Evolutionary conservation across 352 stramenopile species (phyloP).

Genomic region (Phytophthora macrochlamydospora): DNA sequence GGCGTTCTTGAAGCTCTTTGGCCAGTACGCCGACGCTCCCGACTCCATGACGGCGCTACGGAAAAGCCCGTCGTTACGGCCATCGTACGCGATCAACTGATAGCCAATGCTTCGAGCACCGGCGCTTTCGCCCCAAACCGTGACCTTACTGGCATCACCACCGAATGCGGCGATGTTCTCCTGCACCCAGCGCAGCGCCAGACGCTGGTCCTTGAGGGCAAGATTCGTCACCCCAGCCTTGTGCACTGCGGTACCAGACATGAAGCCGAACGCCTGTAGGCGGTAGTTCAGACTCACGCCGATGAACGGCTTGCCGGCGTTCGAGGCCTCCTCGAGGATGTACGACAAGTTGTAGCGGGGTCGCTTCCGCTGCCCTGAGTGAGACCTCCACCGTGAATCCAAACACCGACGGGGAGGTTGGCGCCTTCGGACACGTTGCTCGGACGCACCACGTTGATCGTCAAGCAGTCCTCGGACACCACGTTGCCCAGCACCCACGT

Average conservation of each 20-base stretch:
- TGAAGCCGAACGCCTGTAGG: conserved; percentile 39
- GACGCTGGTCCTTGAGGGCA: conserved; percentile 84
- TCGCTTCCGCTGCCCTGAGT: conserved; percentile 26
- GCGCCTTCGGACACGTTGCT: conserved; percentile 24
- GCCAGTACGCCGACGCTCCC: conserved; percentile 21
- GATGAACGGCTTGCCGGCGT: conserved; percentile 34
- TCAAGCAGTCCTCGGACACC: conserved; percentile 83
- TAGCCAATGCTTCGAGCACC: conserved; percentile 49
- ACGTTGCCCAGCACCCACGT: conserved; percentile 25
- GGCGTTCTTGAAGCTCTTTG: conserved; percentile 25
- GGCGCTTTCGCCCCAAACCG: conserved; percentile 87
- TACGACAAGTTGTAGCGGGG: conserved; percentile 39
- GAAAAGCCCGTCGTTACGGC: conserved; percentile 32
- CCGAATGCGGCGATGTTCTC: conserved; percentile 84
- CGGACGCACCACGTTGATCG: conserved; percentile 78
- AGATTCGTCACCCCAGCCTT: conserved; percentile 79
- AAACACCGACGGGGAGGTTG: conserved; percentile 28
- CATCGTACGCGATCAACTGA: conserved; percentile 35
- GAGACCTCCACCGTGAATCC: conserved; percentile 31
- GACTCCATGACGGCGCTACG: conserved; percentile 35
- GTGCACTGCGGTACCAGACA: conserved; percentile 30
- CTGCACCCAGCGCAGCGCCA: conserved; percentile 85
- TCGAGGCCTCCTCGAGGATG: conserved; percentile 28
- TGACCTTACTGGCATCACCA: conserved; percentile 80
- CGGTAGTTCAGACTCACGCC: conserved; percentile 50